Evolutionary conservation across 2,329 filamentous ascomycete species (phyloP).

Genomic region (Trichophyton equinum): DNA sequence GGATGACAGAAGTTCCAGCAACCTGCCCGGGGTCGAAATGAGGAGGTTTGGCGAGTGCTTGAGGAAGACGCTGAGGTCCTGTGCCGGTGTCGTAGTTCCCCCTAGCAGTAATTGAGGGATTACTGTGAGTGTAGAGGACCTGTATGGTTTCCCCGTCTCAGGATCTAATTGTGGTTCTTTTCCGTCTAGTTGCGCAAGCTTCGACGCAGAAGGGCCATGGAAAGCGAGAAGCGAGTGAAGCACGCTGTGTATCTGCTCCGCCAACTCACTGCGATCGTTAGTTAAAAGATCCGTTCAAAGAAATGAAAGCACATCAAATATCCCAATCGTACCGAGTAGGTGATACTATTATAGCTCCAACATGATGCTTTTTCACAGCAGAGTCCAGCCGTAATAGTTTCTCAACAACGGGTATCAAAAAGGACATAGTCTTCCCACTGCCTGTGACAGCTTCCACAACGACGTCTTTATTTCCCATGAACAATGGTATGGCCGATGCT

Average conservation of each 20-base stretch:
- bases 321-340: constrained; percentile 49
- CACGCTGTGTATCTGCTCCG: constrained; percentile 77
- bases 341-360: constrained; percentile 82
- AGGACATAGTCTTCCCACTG: constrained; percentile 80
- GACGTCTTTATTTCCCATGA: constrained; percentile 81
- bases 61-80: constrained; percentile 77
- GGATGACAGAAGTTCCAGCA: constrained; percentile 76
- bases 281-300: constrained; percentile 1
- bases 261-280: constrained; percentile 55
- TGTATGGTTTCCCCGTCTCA: constrained; percentile 25
- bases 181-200: constrained; percentile 33
- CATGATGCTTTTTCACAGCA: constrained; percentile 75
- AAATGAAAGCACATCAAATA: neutral
- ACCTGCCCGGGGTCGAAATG: constrained; percentile 77
- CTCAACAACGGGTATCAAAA: constrained; percentile 71
- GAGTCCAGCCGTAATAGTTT: constrained; percentile 68
- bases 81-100: constrained; percentile 60
- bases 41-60: constrained; percentile 76
- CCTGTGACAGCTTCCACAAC: constrained; percentile 89
- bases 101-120: constrained; percentile 82
- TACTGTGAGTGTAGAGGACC: constrained; percentile 44
- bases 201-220: constrained; percentile 59
- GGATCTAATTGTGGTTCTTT: constrained; percentile 21
- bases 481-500: constrained; percentile 76
- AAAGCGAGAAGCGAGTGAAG: constrained; percentile 66